A percentile compares a stretch with the other conserved stretches of the same genome.
Evolutionary conservation across 2,329 filamentous ascomycete species (phyloP).

Genomic region (Immersiporthe knoxdaviesiana): DNA sequence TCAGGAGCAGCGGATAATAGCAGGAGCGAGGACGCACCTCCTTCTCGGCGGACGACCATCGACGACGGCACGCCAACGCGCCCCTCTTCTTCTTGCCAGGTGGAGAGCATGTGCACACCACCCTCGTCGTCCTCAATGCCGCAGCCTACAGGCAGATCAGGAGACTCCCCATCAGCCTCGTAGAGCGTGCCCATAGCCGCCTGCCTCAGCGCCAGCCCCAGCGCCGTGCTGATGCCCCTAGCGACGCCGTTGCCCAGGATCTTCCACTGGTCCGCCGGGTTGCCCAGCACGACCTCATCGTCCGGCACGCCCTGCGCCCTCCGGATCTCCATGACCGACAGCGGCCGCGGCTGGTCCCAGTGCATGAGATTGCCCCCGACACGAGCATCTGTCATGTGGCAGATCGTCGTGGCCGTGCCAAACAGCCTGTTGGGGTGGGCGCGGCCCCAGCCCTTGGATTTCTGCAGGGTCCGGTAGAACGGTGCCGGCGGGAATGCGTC

Average conservation of each 20-base stretch:
- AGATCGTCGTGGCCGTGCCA: slow-evolving; percentile 63
- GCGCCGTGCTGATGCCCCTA: slow-evolving; percentile 65
- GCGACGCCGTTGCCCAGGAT: slow-evolving; percentile 80
- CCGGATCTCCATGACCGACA: slow-evolving; percentile 69
- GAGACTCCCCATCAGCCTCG: slow-evolving; percentile 33
- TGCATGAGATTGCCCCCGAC: slow-evolving; percentile 59
- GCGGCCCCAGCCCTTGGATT: slow-evolving; percentile 55
- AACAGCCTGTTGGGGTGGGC: slow-evolving; percentile 58
- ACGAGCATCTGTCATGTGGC: slow-evolving; percentile 56
- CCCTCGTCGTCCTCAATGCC: neutral
- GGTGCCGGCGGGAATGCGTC: slow-evolving; percentile 43
- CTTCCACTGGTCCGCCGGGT: slow-evolving; percentile 57
- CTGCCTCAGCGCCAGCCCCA: slow-evolving; percentile 67
- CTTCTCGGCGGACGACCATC: neutral
- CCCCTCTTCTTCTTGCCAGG: neutral
- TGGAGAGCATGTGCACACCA: neutral
- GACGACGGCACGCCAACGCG: neutral
- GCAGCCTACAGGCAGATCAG: neutral
- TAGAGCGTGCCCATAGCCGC: slow-evolving; percentile 52
- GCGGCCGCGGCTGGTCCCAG: slow-evolving; percentile 64
- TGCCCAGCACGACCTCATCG: slow-evolving; percentile 69
- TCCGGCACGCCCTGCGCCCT: slow-evolving; percentile 73
- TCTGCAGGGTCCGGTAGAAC: slow-evolving; percentile 49
- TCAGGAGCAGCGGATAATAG: neutral
- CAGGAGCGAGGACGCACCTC: neutral